Conservation (phyloP, 2,329 filamentous ascomycete species). For the Annulohypoxylon truncatum region DNA sequence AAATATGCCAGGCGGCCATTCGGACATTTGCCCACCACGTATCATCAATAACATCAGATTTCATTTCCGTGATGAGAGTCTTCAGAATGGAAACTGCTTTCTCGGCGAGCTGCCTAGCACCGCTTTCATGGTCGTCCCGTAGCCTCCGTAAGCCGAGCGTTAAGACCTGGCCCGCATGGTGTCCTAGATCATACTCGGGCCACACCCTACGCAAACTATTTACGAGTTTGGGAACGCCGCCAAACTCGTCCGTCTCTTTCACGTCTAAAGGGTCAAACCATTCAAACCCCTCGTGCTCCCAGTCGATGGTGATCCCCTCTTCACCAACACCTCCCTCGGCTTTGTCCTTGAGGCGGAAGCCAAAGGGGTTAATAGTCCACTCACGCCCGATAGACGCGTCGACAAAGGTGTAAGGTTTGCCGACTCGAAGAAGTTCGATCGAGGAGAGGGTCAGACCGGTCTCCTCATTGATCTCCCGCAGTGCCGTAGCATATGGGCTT, state of each 20-base stretch:
- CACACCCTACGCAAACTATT: slow-evolving; percentile 70
- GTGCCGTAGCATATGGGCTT: slow-evolving; percentile 66
- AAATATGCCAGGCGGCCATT: slow-evolving; percentile 71
- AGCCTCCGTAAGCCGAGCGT: slow-evolving; percentile 60
- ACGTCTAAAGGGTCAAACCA: slow-evolving; percentile 68
- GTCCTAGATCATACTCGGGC: slow-evolving; percentile 65
- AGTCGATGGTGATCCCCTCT: slow-evolving; percentile 65
- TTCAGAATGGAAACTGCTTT: slow-evolving; percentile 63
- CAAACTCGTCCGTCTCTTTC: slow-evolving; percentile 57
- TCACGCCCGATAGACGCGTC: slow-evolving; percentile 65
- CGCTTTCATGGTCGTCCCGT: slow-evolving; percentile 68
- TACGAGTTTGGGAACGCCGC: slow-evolving; percentile 67
- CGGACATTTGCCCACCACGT: slow-evolving; percentile 68
- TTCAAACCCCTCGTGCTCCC: slow-evolving; percentile 69
- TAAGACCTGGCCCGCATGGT: slow-evolving; percentile 58
- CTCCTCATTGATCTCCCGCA: slow-evolving; percentile 72
- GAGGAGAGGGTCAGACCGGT: slow-evolving; percentile 63
- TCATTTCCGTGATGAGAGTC: slow-evolving; percentile 56
- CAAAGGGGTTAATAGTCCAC: slow-evolving; percentile 74
- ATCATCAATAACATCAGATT: slow-evolving; percentile 45
- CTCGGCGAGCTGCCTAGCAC: slow-evolving; percentile 67
- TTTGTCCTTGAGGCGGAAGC: slow-evolving; percentile 61
- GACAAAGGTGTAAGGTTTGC: slow-evolving; percentile 68
- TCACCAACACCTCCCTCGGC: slow-evolving; percentile 54
- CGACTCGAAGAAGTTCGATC: slow-evolving; percentile 64